A percentile compares a stretch with the other conserved stretches of the same genome.
phyloP scores from a whole-genome alignment of 2,329 filamentous ascomycete genomes.

The Verticillium albo-atrum region DNA sequence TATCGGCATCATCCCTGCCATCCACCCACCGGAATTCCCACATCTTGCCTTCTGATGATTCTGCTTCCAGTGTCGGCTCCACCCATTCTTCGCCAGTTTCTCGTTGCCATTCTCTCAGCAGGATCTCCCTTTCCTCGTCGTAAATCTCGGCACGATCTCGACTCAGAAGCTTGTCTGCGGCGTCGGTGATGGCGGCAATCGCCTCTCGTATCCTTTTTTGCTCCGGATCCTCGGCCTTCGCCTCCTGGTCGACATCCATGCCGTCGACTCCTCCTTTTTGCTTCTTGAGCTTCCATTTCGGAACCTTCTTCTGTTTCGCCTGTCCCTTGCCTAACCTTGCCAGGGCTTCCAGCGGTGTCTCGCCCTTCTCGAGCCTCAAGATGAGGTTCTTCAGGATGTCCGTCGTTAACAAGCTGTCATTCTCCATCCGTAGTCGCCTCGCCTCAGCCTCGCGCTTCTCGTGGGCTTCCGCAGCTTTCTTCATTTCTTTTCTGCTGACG shows the following conservation, averaged over 20 bases:
- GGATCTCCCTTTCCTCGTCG: conserved; percentile 76
- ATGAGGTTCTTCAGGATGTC: conserved; percentile 75
- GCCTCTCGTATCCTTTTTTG: conserved; percentile 66
- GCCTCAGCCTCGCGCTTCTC: conserved; percentile 78
- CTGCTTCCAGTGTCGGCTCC: conserved; percentile 34
- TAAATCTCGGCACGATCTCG: conserved; percentile 88
- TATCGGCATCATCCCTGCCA: conserved; percentile 70
- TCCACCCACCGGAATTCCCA: conserved; percentile 97
- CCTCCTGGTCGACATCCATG: conserved; percentile 68
- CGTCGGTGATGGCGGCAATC: conserved; percentile 81
- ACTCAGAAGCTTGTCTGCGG: conserved; percentile 80
- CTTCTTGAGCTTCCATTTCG: conserved; percentile 69
- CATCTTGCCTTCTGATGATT: conserved; percentile 31
- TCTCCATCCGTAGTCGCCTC: conserved; percentile 63
- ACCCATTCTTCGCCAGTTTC: conserved; percentile 87
- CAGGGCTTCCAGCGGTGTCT: conserved; percentile 85
- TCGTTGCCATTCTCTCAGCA: conserved; percentile 76
- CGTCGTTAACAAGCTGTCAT: conserved; percentile 69
- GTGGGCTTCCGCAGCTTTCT: conserved; percentile 78
- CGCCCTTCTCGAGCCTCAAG: conserved; percentile 66
- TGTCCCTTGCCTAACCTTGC: conserved; percentile 71
- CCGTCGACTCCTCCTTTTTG: conserved; percentile 46
- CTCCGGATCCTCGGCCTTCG: conserved; percentile 57
- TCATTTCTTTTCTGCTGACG: conserved; percentile 90
- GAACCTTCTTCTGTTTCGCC: conserved; percentile 50